A percentile compares a stretch with the other conserved stretches of the same genome.
phyloP scores from a whole-genome alignment of 2,329 filamentous ascomycete genomes.

The Arthrobotrys sinensis region DNA sequence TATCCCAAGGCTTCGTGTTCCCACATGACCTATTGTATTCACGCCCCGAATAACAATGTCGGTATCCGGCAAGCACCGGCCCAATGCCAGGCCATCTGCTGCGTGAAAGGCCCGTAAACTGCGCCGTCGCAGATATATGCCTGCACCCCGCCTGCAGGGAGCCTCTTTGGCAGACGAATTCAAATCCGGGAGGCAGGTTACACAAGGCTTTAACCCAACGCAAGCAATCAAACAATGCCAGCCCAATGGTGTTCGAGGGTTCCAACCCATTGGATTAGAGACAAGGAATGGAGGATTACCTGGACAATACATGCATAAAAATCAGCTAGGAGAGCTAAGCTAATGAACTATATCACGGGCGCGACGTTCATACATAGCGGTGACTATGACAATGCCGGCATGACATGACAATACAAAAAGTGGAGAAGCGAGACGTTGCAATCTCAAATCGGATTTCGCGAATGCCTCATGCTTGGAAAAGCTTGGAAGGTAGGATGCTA shows the following conservation, averaged over 20 bases:
- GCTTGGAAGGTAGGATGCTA: slow-evolving; percentile 16
- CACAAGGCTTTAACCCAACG: slow-evolving; percentile 58
- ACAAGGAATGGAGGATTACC: slow-evolving; percentile 3
- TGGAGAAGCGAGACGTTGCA: slow-evolving; percentile 13
- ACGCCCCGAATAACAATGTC: slow-evolving; percentile 21
- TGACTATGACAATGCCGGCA: slow-evolving; percentile 24
- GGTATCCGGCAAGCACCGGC: slow-evolving; percentile 46
- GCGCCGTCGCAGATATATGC: slow-evolving; percentile 10
- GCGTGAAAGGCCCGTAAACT: slow-evolving; percentile 20
- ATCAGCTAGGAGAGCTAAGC: slow-evolving; percentile 3
- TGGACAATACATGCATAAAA: background rate
- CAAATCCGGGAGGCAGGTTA: slow-evolving; percentile 35
- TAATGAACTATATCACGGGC: background rate
- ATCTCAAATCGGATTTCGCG: slow-evolving; percentile 21
- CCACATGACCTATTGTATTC: slow-evolving; percentile 20
- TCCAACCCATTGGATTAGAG: slow-evolving; percentile 5
- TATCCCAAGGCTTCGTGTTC: slow-evolving; percentile 5
- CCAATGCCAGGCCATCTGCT: slow-evolving; percentile 16
- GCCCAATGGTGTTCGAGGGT: slow-evolving; percentile 17
- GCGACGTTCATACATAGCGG: slow-evolving; percentile 17
- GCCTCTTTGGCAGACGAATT: slow-evolving; percentile 24
- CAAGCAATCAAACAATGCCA: slow-evolving; percentile 37
- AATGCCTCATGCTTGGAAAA: slow-evolving; percentile 24
- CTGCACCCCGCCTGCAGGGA: slow-evolving; percentile 27
- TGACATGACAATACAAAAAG: slow-evolving; percentile 27